Conservation (phyloP, 805 yeast species). For the Lachancea dasiensis region DNA sequence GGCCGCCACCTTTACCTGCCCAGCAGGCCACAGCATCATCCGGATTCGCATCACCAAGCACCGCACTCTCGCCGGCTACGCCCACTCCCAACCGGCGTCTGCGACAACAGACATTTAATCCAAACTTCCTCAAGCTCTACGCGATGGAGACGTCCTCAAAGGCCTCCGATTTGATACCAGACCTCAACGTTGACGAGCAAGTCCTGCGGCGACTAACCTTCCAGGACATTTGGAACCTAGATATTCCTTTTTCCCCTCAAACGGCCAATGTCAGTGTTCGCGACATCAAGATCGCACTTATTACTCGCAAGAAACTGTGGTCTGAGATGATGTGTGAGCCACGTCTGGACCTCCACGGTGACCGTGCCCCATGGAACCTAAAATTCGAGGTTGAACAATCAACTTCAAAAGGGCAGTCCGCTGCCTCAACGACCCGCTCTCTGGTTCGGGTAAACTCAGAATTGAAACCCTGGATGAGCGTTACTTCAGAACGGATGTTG, state of each 20-base stretch:
- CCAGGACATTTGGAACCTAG: conserved; percentile 20
- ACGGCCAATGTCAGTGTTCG: conserved; percentile 14
- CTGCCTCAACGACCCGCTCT: conserved; percentile 12
- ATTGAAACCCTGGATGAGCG: conserved; percentile 25
- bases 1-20: too few relatives aligned
- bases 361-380: conserved; percentile 23
- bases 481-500: conserved; percentile 16
- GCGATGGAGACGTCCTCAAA: conserved; percentile 26
- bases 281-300: conserved; percentile 27
- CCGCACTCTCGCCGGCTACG: background rate
- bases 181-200: conserved; percentile 28
- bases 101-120: conserved; percentile 25
- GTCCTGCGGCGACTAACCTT: conserved; percentile 19
- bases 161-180: conserved; percentile 23
- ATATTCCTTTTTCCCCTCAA: conserved; percentile 13
- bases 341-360: conserved; percentile 29
- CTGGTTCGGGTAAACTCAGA: conserved; percentile 24
- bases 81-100: conserved; percentile 20
- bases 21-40: background rate
- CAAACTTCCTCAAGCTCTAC: conserved; percentile 27
- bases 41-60: background rate
- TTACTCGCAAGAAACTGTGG: conserved; percentile 30
- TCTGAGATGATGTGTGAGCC: conserved; percentile 24
- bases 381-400: conserved; percentile 14
- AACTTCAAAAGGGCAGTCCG: background rate